Evolutionary conservation across 768 basidiomycete species (phyloP).

Genomic region (Suillus cothurnatus): DNA sequence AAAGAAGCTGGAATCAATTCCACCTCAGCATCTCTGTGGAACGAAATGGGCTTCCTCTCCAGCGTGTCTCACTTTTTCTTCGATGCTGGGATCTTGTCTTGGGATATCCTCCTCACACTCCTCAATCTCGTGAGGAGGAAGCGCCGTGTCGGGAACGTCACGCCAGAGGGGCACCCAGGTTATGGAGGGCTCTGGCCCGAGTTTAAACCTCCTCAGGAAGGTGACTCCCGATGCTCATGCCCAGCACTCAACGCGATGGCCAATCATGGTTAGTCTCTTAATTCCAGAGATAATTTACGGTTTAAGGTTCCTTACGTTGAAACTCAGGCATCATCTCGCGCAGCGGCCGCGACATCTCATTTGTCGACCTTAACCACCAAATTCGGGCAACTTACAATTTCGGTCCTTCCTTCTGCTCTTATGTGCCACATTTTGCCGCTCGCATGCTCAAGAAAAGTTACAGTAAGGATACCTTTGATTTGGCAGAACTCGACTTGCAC

Average conservation of each 20-base stretch:
- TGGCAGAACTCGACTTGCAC: conserved; percentile 69
- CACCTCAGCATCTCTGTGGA: background rate
- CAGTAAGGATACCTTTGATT: conserved; percentile 56
- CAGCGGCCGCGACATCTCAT: conserved; percentile 72
- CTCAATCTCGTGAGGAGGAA: conserved; percentile 54
- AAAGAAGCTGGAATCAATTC: background rate
- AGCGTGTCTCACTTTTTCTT: conserved; percentile 11
- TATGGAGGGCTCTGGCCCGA: conserved; percentile 73
- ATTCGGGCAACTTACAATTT: conserved; percentile 71
- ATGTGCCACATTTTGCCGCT: conserved; percentile 64
- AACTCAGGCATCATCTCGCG: conserved; percentile 47
- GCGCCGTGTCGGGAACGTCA: conserved; percentile 51
- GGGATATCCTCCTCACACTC: conserved; percentile 55
- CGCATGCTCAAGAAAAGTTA: conserved; percentile 59
- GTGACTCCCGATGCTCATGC: conserved; percentile 73
- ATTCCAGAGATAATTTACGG: background rate
- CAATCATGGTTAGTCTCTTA: conserved; percentile 64
- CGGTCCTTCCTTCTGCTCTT: conserved; percentile 63
- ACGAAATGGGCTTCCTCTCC: background rate
- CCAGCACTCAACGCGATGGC: conserved; percentile 82
- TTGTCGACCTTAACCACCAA: conserved; percentile 43
- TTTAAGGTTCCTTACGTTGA: background rate
- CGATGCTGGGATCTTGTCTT: conserved; percentile 37
- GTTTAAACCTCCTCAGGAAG: conserved; percentile 55
- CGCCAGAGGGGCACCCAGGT: conserved; percentile 56